Conservation (phyloP, 2,329 filamentous ascomycete genomes). For the Trichoderma asperellum region DNA sequence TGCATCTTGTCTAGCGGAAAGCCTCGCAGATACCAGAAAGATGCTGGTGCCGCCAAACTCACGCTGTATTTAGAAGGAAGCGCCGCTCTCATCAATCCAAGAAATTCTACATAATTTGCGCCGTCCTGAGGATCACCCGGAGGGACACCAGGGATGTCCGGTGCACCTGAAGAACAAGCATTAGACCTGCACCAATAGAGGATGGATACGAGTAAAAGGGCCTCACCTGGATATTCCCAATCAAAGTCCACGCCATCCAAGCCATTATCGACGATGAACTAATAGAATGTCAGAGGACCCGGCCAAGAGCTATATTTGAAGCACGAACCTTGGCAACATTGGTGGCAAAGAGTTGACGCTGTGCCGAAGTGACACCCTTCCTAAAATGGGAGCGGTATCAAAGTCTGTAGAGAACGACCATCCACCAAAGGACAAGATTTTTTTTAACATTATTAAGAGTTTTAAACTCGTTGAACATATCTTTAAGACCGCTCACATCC, state of each 20-base stretch:
- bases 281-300: conserved; percentile 32
- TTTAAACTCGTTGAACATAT: not conserved
- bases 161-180: conserved; percentile 36
- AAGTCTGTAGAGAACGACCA: conserved; percentile 35
- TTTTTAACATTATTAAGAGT: conserved; percentile 30
- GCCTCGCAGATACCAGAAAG: conserved; percentile 42
- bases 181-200: not conserved
- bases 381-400: conserved; percentile 31
- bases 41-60: conserved; percentile 41
- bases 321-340: conserved; percentile 38
- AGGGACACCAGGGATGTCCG: conserved; percentile 39
- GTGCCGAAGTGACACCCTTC: conserved; percentile 31
- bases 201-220: not conserved
- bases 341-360: conserved; percentile 41
- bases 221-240: conserved; percentile 46
- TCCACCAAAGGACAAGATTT: conserved; percentile 39
- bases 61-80: conserved; percentile 29
- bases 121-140: conserved; percentile 29
- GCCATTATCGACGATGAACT: conserved; percentile 26
- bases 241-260: conserved; percentile 49
- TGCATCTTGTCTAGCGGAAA: conserved; percentile 39
- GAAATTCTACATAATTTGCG: conserved; percentile 30
- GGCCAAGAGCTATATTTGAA: not conserved
- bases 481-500: not conserved
- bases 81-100: not conserved